Evolutionary conservation across 495 filamentous ascomycete genomes (phyloP), one percentile per base, ranked within the genome.

Genomic region (Penicillium turbatum): DNA sequence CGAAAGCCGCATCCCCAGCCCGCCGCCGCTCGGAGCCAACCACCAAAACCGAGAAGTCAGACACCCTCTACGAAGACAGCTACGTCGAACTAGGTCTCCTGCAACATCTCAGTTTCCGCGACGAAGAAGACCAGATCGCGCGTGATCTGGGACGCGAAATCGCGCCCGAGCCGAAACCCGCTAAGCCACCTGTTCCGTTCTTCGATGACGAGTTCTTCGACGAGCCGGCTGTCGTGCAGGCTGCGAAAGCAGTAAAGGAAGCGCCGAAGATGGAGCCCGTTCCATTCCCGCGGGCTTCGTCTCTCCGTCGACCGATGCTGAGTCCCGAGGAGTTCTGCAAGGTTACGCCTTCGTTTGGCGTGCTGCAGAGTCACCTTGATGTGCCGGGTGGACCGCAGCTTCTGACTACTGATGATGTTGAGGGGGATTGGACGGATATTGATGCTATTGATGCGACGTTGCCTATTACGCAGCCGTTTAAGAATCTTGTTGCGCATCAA

Each of bases 21-120:
- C 29, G 57, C 38, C 8, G 61, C 48, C 27, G 54, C 52, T 38
- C 55, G 24, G 40, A 68, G 60, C 41, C 58, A 55, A 6, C 51
- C 21, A 32, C 30, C 13, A 27, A 36, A 6, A 9, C 37, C 7
- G 36, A 51, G 19, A 15, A 13, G 9, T n/a, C 30, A 8, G n/a
- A 40, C 19, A 24, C 15, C 15, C 1, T 26, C 8, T 38, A 48
- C 46, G 46, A 48, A 37, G 48, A 51, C 38, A 42, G 37, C 30
- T 51, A 51, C 10, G 38, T 51, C 2, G 48, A 51, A 19, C 48
- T 51, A 6, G 48, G 48, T n/a, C 38, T 42, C 1, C 29, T 51
- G 4, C 48, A 51, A 37, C 48, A 51, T 38, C 29, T 51, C 27
- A 51, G 48, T 6, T 51, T 51, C 38, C 48, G 48, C 30, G 48